Evolutionary conservation across 2,329 filamentous ascomycete genomes (phyloP).

Genomic region (Tolypocladium ovalisporum): DNA sequence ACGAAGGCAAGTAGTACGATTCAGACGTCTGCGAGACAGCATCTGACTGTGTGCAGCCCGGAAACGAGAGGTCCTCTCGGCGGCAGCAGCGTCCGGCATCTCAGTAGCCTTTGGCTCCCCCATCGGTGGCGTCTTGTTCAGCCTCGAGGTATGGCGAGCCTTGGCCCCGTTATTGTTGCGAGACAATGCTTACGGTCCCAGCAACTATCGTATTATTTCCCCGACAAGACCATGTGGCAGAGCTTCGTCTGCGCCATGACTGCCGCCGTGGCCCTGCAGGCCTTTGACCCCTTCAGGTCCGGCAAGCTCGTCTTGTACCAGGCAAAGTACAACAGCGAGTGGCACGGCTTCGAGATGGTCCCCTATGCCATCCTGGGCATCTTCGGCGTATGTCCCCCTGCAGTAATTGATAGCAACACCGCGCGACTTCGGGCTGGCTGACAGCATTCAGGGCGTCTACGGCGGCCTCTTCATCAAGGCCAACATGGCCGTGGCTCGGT

Average conservation of each 20-base stretch:
- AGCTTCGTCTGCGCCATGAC: constrained; percentile 99
- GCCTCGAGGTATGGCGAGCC: constrained; percentile 67
- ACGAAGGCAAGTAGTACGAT: constrained; percentile 58
- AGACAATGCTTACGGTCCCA: constrained; percentile 17
- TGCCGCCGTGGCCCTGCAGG: constrained; percentile 87
- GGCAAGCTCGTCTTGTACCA: constrained; percentile 95
- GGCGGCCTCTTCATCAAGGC: constrained; percentile 90
- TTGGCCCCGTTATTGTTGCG: too few relatives aligned
- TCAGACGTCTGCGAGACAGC: neutral
- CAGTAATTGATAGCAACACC: too few relatives aligned
- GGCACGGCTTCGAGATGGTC: constrained; percentile 89
- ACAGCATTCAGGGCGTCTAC: constrained; percentile 58
- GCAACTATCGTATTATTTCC: constrained; percentile 95
- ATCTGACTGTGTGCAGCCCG: constrained; percentile 45
- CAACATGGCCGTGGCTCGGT: constrained; percentile 78
- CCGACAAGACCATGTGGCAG: constrained; percentile 99
- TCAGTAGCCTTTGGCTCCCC: constrained; percentile 91
- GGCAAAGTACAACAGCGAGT: constrained; percentile 81
- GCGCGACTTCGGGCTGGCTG: constrained; percentile 1
- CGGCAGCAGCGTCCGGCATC: constrained; percentile 83
- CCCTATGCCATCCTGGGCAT: constrained; percentile 82
- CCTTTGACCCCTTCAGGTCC: constrained; percentile 86
- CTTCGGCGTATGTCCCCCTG: constrained; percentile 46
- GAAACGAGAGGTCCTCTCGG: constrained; percentile 86
- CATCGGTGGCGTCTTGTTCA: constrained; percentile 90